These are phyloP conservation scores for Rutidosis leptorrhynchoides DNA, from an alignment of 129 eudicot species.

Conservation along the genomic window DNA sequence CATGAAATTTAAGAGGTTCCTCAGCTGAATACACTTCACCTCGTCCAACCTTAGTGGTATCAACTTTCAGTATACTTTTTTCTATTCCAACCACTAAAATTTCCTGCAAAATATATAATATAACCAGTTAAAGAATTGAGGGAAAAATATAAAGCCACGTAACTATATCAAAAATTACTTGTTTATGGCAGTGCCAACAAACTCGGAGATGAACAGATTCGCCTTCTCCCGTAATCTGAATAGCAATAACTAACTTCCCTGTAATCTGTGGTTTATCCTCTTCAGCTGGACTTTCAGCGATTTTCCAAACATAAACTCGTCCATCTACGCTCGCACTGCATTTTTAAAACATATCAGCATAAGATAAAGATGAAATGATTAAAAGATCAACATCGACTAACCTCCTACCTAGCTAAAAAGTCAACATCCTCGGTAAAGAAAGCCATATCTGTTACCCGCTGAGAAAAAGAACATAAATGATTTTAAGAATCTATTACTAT, in stretches of 20 bases:
- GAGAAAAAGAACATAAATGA: conserved; percentile 24
- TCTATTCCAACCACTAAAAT: conserved; percentile 92
- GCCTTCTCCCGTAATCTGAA: conserved; percentile 74
- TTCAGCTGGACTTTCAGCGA: conserved; percentile 81
- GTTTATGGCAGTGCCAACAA: conserved; percentile 99
- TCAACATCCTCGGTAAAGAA: conserved; percentile 99
- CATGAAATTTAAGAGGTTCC: conserved; percentile 69
- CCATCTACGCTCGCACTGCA: conserved; percentile 96
- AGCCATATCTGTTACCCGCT: conserved; percentile 99
- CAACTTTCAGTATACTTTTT: conserved; percentile 60
- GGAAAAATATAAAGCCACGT: too few relatives aligned
- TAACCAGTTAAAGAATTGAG: not conserved
- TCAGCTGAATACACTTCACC: conserved; percentile 74
- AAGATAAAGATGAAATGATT: not conserved
- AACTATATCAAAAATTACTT: conserved; percentile 36
- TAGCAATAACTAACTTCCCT: conserved; percentile 65
- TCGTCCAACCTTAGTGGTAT: conserved; percentile 90
- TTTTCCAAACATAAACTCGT: conserved; percentile 89
- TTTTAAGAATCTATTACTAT: not conserved
- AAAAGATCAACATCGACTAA: conserved; percentile 20
- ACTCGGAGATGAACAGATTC: conserved; percentile 88
- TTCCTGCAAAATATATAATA: conserved; percentile 46
- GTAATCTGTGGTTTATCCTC: conserved; percentile 90
- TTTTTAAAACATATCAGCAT: not conserved
- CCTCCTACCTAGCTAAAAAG: conserved; percentile 68